phyloP scores from a whole-genome alignment of 495 filamentous ascomycete species.

The Rostrohypoxylon terebratum region DNA sequence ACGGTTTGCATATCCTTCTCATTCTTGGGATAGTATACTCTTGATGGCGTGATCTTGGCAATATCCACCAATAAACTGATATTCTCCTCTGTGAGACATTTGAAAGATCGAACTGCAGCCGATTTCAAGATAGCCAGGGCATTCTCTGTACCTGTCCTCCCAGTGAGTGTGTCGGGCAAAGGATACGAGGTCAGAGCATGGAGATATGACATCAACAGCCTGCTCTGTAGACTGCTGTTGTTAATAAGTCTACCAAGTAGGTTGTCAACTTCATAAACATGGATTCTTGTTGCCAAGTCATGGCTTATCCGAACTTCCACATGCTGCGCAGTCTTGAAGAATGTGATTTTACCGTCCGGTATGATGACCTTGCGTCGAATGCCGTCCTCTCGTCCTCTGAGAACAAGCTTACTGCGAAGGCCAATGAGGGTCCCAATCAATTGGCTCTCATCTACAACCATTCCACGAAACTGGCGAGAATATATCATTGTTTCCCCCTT shows the following conservation, averaged over 20 bases:
- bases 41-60: constrained; percentile 62
- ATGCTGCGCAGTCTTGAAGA: constrained; percentile 48
- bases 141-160: constrained; percentile 72
- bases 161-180: constrained; percentile 68
- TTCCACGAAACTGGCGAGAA: constrained; percentile 66
- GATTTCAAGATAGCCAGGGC: constrained; percentile 62
- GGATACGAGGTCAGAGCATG: constrained; percentile 72
- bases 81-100: constrained; percentile 55
- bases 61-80: constrained; percentile 57
- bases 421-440: constrained; percentile 64
- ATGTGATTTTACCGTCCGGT: constrained; percentile 58
- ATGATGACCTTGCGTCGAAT: constrained; percentile 61
- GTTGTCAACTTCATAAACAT: constrained; percentile 61
- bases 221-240: constrained; percentile 65
- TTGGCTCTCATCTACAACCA: constrained; percentile 66
- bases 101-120: constrained; percentile 65
- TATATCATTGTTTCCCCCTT: constrained; percentile 48
- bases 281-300: constrained; percentile 31
- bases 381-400: constrained; percentile 47
- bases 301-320: constrained; percentile 56
- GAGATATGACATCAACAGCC: constrained; percentile 65
- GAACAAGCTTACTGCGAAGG: constrained; percentile 65
- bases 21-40: constrained; percentile 50
- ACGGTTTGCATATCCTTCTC: constrained; percentile 47
- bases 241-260: constrained; percentile 62